These are phyloP conservation scores for Leishmania tropica DNA, from an alignment of 208 protist genomes.

Conservation along the genomic window DNA sequence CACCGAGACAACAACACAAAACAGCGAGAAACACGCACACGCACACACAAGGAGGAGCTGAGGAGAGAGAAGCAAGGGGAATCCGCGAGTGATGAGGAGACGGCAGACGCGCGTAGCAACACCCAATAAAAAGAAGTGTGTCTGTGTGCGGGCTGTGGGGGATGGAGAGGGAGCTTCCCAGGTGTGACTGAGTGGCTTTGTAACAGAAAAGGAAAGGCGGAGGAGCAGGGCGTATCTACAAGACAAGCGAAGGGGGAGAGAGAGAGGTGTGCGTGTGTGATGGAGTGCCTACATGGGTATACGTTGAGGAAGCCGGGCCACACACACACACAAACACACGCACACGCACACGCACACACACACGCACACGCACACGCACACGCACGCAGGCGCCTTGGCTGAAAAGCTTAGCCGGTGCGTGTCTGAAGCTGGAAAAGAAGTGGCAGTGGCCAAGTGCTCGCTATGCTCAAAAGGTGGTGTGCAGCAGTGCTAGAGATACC, in stretches of 20 bases:
- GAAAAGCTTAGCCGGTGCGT: background rate
- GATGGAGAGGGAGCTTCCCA: background rate
- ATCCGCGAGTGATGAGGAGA: background rate
- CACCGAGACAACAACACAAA: background rate
- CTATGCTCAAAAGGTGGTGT: background rate
- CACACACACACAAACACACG: too few species aligned
- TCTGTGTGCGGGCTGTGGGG: background rate
- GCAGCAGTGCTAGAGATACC: background rate
- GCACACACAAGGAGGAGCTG: background rate
- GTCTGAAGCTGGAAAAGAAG: background rate
- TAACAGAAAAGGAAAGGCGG: background rate
- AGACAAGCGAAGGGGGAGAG: background rate
- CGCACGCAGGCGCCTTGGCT: background rate
- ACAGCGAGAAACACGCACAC: background rate
- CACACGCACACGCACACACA: too few species aligned
- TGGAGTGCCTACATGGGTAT: background rate
- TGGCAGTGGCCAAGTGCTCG: background rate
- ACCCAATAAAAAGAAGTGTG: background rate
- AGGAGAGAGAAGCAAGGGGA: background rate
- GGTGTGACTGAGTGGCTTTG: background rate
- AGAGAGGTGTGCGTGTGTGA: background rate
- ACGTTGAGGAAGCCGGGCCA: background rate
- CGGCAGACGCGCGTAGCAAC: background rate
- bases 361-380: too few species aligned
- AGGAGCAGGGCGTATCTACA: background rate